Conservation (phyloP, 2,329 filamentous ascomycete species). For the Exophiala lecanii-corni region DNA sequence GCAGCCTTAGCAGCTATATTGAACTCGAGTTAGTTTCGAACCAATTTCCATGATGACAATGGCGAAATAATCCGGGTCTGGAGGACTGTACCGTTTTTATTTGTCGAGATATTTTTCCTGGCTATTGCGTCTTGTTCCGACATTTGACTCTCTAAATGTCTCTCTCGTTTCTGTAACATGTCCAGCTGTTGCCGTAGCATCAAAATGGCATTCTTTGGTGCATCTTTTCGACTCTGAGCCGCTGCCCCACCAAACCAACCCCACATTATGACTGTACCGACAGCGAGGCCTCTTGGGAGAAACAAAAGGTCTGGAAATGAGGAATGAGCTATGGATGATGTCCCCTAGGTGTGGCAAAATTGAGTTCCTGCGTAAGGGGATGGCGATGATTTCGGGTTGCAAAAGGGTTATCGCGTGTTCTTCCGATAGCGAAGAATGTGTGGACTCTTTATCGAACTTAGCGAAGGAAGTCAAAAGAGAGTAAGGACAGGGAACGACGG, state of each 20-base stretch:
- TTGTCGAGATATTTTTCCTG: conserved; percentile 78
- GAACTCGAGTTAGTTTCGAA: conserved; percentile 11
- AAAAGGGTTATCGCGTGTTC: conserved; percentile 18
- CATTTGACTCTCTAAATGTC: conserved; percentile 85
- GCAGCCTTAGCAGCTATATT: conserved; percentile 78
- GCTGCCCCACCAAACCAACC: conserved; percentile 86
- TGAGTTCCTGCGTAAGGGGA: conserved; percentile 5
- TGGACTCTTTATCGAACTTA: background rate
- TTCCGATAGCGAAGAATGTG: conserved; percentile 1
- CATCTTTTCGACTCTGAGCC: conserved; percentile 83
- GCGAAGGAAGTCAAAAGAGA: background rate
- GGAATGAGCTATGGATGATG: conserved; percentile 8
- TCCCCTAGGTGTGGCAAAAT: conserved; percentile 23
- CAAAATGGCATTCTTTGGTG: conserved; percentile 94
- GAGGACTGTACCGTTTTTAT: conserved; percentile 75
- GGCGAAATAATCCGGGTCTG: no score
- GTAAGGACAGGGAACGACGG: background rate
- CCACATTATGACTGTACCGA: conserved; percentile 52
- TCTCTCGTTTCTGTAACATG: conserved; percentile 96
- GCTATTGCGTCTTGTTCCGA: conserved; percentile 86
- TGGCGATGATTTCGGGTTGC: conserved; percentile 7
- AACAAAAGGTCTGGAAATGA: background rate
- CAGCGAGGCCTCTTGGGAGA: conserved; percentile 1
- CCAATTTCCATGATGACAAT: no score
- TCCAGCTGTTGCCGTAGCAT: conserved; percentile 82